phyloP scores from a whole-genome alignment of 179 eudicot species.

The Beta lomatogona region DNA sequence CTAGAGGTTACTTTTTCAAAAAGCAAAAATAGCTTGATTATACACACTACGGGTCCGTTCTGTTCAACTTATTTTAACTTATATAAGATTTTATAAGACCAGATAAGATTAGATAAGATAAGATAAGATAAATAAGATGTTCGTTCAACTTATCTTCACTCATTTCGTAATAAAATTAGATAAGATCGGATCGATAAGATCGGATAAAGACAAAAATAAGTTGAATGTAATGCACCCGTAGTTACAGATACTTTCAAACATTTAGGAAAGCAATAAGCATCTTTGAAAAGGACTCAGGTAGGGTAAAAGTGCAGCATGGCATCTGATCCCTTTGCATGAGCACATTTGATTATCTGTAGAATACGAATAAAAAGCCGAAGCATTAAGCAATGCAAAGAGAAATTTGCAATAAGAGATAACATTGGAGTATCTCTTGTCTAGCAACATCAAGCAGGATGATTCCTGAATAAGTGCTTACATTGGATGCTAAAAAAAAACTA shows the following conservation, averaged over 20 bases:
- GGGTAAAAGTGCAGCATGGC: neutral
- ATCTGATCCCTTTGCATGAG: slow-evolving; percentile 1
- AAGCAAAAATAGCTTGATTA: neutral
- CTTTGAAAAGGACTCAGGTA: neutral
- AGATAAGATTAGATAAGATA: no score
- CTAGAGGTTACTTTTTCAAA: neutral
- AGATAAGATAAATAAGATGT: no score
- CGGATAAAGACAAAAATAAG: no score
- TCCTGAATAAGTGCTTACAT: no score
- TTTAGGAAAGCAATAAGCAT: neutral
- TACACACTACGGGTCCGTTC: no score
- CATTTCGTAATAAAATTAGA: no score
- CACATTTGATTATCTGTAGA: neutral
- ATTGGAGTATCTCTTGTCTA: neutral
- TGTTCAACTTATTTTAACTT: no score
- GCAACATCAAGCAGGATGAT: neutral
- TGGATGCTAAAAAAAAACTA: no score
- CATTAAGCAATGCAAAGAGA: neutral
- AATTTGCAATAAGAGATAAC: neutral
- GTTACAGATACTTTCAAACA: neutral
- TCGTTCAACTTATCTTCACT: no score
- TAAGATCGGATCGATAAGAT: no score
- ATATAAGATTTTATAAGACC: no score
- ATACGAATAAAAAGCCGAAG: neutral
- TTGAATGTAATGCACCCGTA: no score